Base-by-base conservation (phyloP, 2,329 filamentous ascomycete species). In the Ramichloridium luteum region DNA sequence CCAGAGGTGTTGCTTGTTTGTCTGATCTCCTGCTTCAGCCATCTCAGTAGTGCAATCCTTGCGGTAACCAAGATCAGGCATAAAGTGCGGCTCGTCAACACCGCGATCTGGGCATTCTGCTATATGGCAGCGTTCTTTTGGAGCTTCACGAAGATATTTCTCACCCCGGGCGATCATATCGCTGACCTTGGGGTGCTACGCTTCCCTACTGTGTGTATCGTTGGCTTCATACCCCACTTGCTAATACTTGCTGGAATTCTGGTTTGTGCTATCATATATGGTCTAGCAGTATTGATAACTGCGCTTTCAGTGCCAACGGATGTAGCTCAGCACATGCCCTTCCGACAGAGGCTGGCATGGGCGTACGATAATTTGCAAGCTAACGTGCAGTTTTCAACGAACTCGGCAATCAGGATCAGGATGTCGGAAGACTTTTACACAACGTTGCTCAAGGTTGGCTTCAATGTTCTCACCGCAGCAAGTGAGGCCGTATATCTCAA, bases 341-440 rank as follows among this genome's bases (percentile, higher is more conserved):
- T 71, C 32, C 58, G 56, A 22, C 72, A 82, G 47, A 70, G 84
- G 28, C 62, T 93, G 15, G 52, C 59, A 1, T 66, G 72, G 30
- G 86, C 88, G 0, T 84, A 92, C 49, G 72, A 72, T 29, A 96
- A 96, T 45, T 79, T 96, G 68, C 86, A 94, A 57, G 86, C 86
- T 2, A 90, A 90, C 37, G 74, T 88, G 3, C 85, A 90, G 9
- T 67, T 94, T 13, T 80, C 80, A 1, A 77, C 59, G 6, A 58
- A 57, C 5, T 61, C 62, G 1, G 57, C 80, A 23, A 73, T 94
- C 22, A 74, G 77, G 9, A 72, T 96, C 33, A 82, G 77, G 26
- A 76, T 80, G 64, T 76, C 84, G 34, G 92, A 96, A 65, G 90
- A 98, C 53, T 94, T 96, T 51, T 98, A 96, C 54, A 93, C 85